Conservation (phyloP, 2,329 filamentous ascomycete genomes). For the Exserohilum rostratum region DNA sequence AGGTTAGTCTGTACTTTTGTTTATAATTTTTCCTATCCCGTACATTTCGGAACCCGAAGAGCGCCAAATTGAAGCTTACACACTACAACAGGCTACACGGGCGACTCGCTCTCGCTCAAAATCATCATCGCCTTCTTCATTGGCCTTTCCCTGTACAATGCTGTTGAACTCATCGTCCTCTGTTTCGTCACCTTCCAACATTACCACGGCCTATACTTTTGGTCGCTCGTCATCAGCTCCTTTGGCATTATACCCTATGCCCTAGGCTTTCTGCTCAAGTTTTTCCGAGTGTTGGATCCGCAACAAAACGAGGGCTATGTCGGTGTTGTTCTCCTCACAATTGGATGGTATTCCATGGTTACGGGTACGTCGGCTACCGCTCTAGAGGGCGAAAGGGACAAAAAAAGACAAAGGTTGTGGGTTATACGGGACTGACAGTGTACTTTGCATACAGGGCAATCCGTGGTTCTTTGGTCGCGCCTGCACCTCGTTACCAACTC, state of each 20-base stretch:
- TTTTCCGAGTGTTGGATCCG: constrained; percentile 41
- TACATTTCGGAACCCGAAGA: not conserved
- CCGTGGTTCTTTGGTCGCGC: constrained; percentile 66
- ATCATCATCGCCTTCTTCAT: constrained; percentile 47
- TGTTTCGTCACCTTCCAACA: constrained; percentile 56
- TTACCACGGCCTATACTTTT: constrained; percentile 57
- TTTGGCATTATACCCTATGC: constrained; percentile 56
- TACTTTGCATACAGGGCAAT: constrained; percentile 54
- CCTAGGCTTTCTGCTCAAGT: constrained; percentile 56
- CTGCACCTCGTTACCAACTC: constrained; percentile 65
- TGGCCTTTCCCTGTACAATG: constrained; percentile 48
- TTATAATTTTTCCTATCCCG: no score
- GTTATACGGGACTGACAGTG: not conserved
- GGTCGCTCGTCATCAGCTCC: constrained; percentile 54
- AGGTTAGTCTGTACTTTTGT: constrained; percentile 23
- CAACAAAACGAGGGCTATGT: constrained; percentile 37
- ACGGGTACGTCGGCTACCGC: constrained; percentile 43
- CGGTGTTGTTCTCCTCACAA: constrained; percentile 52
- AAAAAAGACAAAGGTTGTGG: no score
- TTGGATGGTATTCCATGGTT: constrained; percentile 67
- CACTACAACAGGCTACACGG: constrained; percentile 39
- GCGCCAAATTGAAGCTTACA: not conserved
- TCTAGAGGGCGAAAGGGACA: not conserved
- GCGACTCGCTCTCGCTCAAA: constrained; percentile 37
- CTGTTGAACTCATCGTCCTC: constrained; percentile 54